Evolutionary conservation across 805 yeast genomes (phyloP), one percentile per base, ranked within the genome.

Genomic region (Tetrapisispora namnaoensis): DNA sequence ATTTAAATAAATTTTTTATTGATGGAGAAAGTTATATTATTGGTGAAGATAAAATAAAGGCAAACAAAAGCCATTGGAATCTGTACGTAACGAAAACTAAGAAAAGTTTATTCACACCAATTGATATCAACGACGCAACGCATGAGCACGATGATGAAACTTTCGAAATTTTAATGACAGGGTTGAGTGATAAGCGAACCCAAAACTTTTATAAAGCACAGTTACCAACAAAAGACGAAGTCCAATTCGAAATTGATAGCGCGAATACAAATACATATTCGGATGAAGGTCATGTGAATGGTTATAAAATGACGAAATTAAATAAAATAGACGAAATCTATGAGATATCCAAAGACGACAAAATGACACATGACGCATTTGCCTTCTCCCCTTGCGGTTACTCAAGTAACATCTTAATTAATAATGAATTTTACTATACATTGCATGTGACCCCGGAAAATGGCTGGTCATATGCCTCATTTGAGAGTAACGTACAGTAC

Each of bases 391-490:
- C 99, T 1, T 91, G 98, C 65, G 99, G 99, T 8, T 91, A 80
- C 61, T 87, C 96, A 2, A 86, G 96, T 42, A 91, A 91, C 66
- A 82, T 95, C 18, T 72, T 90, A 37, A 65, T 84, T 42, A 72
- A 78, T 42, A 77, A 73, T 39, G 74, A 76, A 56, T 79, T 79
- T 60, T 84, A 82, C 64, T 85, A 84, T 62, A 91, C 97, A 9
- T 72, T 90, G 50, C 98, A 93, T 63, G 86, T 93, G 39, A 93
- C 99, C 0, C 98, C 98, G 0, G 98, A 93, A 63, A 64, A 73
- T 21, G 95, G 91, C 36, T 91, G 95, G 88, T 87, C 96, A 5
- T 91, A 91, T 67, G 98, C 98, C 4, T 86, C 95, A 10, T 93
- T 93, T 66, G 98, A 93, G 65, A 81, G 96, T 20, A 91, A 87